A percentile compares a stretch with the other conserved stretches of the same genome.
Conservation (phyloP, 2,329 filamentous ascomycete species). For the Colletotrichum cuscutae region DNA sequence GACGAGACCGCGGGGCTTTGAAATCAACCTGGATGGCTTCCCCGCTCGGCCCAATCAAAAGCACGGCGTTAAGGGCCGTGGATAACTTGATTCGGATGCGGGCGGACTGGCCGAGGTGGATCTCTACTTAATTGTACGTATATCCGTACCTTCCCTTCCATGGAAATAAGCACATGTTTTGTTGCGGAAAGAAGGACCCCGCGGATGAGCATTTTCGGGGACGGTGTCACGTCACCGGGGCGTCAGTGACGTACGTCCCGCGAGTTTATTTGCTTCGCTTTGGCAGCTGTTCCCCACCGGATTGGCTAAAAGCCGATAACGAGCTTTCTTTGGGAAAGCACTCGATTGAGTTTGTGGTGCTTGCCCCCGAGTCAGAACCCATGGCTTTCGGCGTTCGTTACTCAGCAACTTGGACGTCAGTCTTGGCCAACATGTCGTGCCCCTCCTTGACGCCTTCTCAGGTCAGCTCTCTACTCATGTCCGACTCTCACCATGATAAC, state of each 20-base stretch:
- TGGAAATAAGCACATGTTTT: no score
- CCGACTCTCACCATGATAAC: no score
- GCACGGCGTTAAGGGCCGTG: background rate
- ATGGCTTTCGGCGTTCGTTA: background rate
- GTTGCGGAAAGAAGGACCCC: background rate
- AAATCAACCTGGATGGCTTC: slow-evolving; percentile 6
- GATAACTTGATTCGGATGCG: background rate
- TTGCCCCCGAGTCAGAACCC: background rate
- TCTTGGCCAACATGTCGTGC: background rate
- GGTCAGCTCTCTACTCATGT: no score
- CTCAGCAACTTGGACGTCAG: background rate
- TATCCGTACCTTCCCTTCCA: background rate
- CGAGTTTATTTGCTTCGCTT: slow-evolving; percentile 1
- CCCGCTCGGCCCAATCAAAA: background rate
- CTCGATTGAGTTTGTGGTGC: background rate
- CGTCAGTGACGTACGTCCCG: slow-evolving; percentile 26
- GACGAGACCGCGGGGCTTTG: background rate
- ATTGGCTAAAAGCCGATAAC: slow-evolving; percentile 3
- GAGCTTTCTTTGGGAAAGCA: background rate
- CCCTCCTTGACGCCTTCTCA: background rate
- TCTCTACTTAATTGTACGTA: background rate
- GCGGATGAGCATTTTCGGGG: background rate
- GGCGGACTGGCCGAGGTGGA: background rate
- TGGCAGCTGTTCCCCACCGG: background rate
- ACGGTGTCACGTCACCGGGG: slow-evolving; percentile 27